Percentiles rank a stretch among this genome's conserved stretches.
phyloP scores from a whole-genome alignment of 345 rosid genomes.

The Sonneratia caseolaris region DNA sequence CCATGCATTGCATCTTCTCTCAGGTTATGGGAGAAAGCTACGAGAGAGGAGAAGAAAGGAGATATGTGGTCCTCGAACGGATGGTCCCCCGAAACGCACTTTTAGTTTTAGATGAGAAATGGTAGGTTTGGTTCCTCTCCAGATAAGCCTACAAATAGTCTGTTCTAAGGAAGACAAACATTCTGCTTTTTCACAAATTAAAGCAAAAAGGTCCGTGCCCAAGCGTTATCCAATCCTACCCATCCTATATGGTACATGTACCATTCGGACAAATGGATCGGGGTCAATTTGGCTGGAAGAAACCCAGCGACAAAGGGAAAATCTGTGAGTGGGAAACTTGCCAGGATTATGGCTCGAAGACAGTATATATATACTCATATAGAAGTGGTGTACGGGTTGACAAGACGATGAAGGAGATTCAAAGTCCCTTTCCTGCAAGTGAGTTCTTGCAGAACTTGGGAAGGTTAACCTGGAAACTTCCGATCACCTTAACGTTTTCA shows the following conservation, averaged over 20 bases:
- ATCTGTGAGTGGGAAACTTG: too few species aligned
- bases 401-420: too few species aligned
- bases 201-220: not conserved
- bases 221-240: not conserved
- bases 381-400: too few species aligned
- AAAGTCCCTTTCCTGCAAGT: too few species aligned
- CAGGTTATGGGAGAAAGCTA: not conserved
- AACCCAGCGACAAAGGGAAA: too few species aligned
- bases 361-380: too few species aligned
- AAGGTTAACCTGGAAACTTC: too few species aligned
- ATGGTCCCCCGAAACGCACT: not conserved
- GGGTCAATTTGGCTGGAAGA: not conserved
- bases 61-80: not conserved
- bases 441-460: too few species aligned
- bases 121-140: not conserved
- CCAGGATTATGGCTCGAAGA: too few species aligned
- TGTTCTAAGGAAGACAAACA: not conserved
- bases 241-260: not conserved
- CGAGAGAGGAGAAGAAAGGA: not conserved
- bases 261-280: not conserved
- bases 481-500: too few species aligned
- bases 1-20: not conserved
- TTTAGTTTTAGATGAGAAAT: too few species aligned
- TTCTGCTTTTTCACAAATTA: not conserved
- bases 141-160: not conserved